Evolutionary conservation across 2,329 filamentous ascomycete species (phyloP).

Genomic region (Alternaria postmessia): DNA sequence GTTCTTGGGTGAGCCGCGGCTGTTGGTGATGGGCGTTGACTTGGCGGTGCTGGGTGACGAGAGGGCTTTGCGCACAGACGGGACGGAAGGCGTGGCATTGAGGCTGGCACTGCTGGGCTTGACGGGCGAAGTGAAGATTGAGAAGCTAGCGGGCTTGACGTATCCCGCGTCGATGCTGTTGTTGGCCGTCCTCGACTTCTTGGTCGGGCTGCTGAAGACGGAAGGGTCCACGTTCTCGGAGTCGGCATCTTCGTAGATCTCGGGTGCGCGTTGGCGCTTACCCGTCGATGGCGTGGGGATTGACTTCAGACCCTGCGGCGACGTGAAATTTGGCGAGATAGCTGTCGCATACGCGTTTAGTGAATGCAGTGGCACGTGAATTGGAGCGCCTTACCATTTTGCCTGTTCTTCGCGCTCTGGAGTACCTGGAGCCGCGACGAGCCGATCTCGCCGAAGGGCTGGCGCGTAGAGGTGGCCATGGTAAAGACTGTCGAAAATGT

Average conservation of each 20-base stretch:
- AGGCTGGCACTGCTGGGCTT: constrained; percentile 32
- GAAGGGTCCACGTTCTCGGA: constrained; percentile 67
- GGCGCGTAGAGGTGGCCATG: constrained; percentile 63
- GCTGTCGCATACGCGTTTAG: constrained; percentile 41
- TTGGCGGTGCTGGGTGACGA: constrained; percentile 54
- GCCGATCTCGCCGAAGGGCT: constrained; percentile 79
- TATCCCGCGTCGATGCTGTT: constrained; percentile 35
- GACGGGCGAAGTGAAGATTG: constrained; percentile 43
- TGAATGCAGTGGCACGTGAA: constrained; percentile 3
- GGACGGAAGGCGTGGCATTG: constrained; percentile 37
- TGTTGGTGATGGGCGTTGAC: constrained; percentile 53
- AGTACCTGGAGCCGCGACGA: constrained; percentile 73
- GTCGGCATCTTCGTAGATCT: constrained; percentile 59
- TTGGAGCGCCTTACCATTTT: constrained; percentile 62
- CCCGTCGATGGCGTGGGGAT: constrained; percentile 40
- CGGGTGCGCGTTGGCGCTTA: constrained; percentile 57
- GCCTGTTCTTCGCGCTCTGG: constrained; percentile 79
- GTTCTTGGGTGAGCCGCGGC: constrained; percentile 79
- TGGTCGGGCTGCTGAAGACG: constrained; percentile 59
- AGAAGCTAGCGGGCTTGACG: constrained; percentile 53
- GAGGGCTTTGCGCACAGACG: constrained; percentile 50
- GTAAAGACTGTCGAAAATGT: constrained; percentile 14
- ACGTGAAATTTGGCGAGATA: constrained; percentile 43
- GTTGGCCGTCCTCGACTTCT: constrained; percentile 58
- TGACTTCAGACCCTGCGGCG: constrained; percentile 39